Evolutionary conservation across 2,329 filamentous ascomycete species (phyloP), one percentile per base, ranked within the genome.

Genomic region (Cordyceps sp.): DNA sequence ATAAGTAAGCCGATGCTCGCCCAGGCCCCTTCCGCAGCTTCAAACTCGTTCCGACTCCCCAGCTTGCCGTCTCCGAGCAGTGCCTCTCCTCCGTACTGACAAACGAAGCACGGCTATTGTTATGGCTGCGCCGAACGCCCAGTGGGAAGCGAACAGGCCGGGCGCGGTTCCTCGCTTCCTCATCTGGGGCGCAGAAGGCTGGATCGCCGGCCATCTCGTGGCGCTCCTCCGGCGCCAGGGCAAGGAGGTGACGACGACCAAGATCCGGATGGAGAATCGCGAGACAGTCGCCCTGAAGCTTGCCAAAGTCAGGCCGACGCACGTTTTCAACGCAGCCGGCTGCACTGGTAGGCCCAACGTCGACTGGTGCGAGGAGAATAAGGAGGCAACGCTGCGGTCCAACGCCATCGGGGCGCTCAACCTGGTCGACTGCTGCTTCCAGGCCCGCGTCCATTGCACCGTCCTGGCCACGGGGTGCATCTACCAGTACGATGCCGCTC

Each of bases 311-410:
- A 66, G 68, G 51, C 75, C 74, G 16, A 78, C 72, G 4, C 72
- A 78, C 45, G 72, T 78, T 34, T 54, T 79, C 31, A 78, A 78
- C 51, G 69, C 66, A 37, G 74, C 74, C 30, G 74, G 73, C 37
- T 71, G 65, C 46, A 78, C 73, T 4, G 74, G 75, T 31, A 62
- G 71, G 17, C 73, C 73, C 39, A 79, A 78, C 40, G 72, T 78
- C 48, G 74, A 78, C 53, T 78, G 73, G 73, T 78, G 74, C 44
- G 75, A 80, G 55, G 69, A 75, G 45, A 66, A 79, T 58, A 75
- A 69, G 54, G 66, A 74, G 50, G 66, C 69, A 34, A 79, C 74
- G 6, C 66, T 78, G 46, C 64, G 73, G 36, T 75, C 68, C 48
- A 80, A 80, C 45, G 73, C 73, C 34, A 65, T 78, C 29, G 74